phyloP scores from a whole-genome alignment of 805 yeast species.

The Lipomyces japonicus region DNA sequence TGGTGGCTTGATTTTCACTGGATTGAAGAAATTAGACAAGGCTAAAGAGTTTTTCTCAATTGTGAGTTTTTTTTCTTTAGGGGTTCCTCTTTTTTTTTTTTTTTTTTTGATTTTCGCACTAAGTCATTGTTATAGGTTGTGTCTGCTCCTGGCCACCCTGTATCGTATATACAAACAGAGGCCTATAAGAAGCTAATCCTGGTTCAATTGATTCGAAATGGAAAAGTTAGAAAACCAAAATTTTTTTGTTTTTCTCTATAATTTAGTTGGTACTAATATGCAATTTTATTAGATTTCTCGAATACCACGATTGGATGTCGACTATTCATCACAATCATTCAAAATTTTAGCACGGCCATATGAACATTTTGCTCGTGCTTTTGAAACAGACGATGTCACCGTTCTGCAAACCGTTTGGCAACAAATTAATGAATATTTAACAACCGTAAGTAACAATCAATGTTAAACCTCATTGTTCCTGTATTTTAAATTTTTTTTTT shows the following conservation, averaged over 20 bases:
- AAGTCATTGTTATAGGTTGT: not conserved
- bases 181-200: conserved; percentile 24
- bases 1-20: conserved; percentile 18
- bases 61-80: conserved; percentile 5
- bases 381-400: conserved; percentile 11
- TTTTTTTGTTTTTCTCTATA: not conserved
- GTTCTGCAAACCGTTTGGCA: conserved; percentile 16
- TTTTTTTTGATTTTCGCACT: not conserved
- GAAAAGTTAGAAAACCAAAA: conserved; percentile 17
- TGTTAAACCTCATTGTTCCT: not conserved
- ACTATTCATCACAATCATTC: conserved; percentile 4
- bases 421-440: conserved; percentile 8
- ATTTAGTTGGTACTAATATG: not conserved
- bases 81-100: no score
- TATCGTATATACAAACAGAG: conserved; percentile 19
- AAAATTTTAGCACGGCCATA: conserved; percentile 19
- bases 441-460: conserved; percentile 1
- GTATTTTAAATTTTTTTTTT: not conserved
- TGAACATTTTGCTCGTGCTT: conserved; percentile 18
- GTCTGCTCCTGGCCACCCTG: conserved; percentile 5
- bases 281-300: not conserved
- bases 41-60: conserved; percentile 23
- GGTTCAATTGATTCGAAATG: conserved; percentile 11
- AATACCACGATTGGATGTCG: conserved; percentile 15
- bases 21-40: conserved; percentile 11